These are phyloP conservation scores for Aureobasidium melanogenum DNA, from an alignment of 2,329 filamentous ascomycete species.

Conservation along the genomic window DNA sequence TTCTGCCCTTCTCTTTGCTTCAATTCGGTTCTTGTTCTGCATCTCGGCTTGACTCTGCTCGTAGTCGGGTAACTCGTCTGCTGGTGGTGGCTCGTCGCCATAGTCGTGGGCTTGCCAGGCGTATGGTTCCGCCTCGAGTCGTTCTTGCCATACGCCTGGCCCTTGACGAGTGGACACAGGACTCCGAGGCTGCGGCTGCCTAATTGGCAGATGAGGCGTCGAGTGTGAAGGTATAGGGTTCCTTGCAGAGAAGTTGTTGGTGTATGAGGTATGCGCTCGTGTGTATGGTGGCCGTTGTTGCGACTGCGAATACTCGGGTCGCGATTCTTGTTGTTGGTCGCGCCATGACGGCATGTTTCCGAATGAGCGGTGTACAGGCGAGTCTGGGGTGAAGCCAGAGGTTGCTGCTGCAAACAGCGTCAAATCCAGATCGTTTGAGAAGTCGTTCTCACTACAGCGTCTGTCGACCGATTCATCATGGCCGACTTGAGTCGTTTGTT, in stretches of 20 bases:
- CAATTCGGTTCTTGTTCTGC: slow-evolving; percentile 28
- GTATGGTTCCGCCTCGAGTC: slow-evolving; percentile 9
- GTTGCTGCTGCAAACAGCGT: slow-evolving; percentile 26
- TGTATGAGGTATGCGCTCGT: slow-evolving; percentile 14
- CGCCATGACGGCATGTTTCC: neutral
- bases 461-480: neutral
- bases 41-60: slow-evolving; percentile 40
- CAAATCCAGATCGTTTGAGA: slow-evolving; percentile 23
- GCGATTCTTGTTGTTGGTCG: neutral
- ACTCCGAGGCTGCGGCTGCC: slow-evolving; percentile 10
- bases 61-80: slow-evolving; percentile 38
- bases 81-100: slow-evolving; percentile 22
- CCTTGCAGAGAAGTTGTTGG: slow-evolving; percentile 16
- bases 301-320: slow-evolving; percentile 7
- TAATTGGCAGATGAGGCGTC: neutral
- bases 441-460: slow-evolving; percentile 5
- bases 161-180: neutral
- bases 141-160: slow-evolving; percentile 1
- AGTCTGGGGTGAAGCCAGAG: slow-evolving; percentile 21
- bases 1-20: slow-evolving; percentile 35
- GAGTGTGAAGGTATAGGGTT: slow-evolving; percentile 6
- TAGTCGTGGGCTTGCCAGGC: slow-evolving; percentile 14
- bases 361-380: slow-evolving; percentile 6
- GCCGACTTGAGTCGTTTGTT: neutral
- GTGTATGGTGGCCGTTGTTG: slow-evolving; percentile 16